Evolutionary conservation across 1,139 yeast genomes (phyloP).

Genomic region (Hyphopichia fennica): DNA sequence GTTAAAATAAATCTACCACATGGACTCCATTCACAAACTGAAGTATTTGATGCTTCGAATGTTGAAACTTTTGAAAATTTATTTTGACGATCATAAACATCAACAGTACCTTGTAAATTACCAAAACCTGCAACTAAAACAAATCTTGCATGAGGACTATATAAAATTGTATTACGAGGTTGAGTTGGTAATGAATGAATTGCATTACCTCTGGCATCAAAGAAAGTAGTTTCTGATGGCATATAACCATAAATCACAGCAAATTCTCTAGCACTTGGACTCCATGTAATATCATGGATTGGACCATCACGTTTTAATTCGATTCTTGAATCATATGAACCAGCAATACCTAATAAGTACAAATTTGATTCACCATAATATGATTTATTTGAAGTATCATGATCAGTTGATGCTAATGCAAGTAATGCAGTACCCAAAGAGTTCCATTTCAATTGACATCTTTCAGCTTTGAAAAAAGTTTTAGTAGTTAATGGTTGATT

Average conservation of each 20-base stretch:
- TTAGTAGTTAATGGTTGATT: constrained; percentile 81
- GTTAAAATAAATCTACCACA: constrained; percentile 92
- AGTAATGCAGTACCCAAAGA: constrained; percentile 89
- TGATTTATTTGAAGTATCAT: constrained; percentile 89
- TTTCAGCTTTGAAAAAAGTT: constrained; percentile 93
- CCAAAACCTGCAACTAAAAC: constrained; percentile 97
- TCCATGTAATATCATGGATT: constrained; percentile 96
- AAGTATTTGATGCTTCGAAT: constrained; percentile 90
- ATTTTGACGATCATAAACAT: constrained; percentile 89
- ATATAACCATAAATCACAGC: constrained; percentile 96
- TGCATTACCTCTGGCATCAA: constrained; percentile 90
- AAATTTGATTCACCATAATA: constrained; percentile 96
- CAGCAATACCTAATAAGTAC: constrained; percentile 88
- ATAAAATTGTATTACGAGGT: constrained; percentile 85
- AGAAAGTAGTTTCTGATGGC: constrained; percentile 96
- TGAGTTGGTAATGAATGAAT: constrained; percentile 83
- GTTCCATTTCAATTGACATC: constrained; percentile 92
- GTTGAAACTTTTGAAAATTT: constrained; percentile 77
- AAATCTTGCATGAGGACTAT: constrained; percentile 92
- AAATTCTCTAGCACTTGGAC: constrained; percentile 93
- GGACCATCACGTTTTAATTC: constrained; percentile 91
- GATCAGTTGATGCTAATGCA: constrained; percentile 94
- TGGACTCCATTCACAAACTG: constrained; percentile 98
- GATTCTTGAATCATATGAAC: constrained; percentile 87
- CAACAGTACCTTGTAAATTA: constrained; percentile 94